Base-by-base conservation (phyloP, 2,329 filamentous ascomycete genomes). In the Mycogone perniciosa region DNA sequence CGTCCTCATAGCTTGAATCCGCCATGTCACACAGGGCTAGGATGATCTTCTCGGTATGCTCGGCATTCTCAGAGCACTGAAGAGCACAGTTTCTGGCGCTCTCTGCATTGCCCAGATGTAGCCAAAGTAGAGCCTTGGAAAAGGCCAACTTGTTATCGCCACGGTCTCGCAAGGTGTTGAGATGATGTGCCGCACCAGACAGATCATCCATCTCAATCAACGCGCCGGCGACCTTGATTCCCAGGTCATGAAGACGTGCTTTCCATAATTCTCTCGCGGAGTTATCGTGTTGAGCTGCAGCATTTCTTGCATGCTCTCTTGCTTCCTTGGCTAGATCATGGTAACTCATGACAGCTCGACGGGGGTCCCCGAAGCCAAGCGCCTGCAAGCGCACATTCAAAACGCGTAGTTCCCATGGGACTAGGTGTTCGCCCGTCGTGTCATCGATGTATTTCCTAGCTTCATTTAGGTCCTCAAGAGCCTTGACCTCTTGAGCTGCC, bases 171-270 rank as follows among this genome's bases (percentile, higher is more conserved):
- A 95, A 66, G 4, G 76, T 81, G 20, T 74, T 73, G 2, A 99
- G 71, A 60, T 95, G 89, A 31, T 85, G 74, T 1, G 79, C 82
- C 0, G 92, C 93, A 4, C 88, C 89, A 2, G 87, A 82, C 0
- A 95, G 65, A 63, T 99, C 92, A 7, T 89, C 89, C 84, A 96
- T 95, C 66, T 93, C 88, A 5, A 92, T 76, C 30, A 93, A 70
- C 0, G 85, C 84, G 10, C 80, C 77, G 0, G 80, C 80, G 1
- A 86, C 80, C 50, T 77, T 71, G 41, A 86, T 74, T 0, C 90
- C 91, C 2, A 96, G 74, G 56, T 96, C 90, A 1, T 76, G 71
- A 1, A 97, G 74, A 29, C 92, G 72, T 1, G 70, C 69, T 57
- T 80, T 82, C 92, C 92, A 97, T 5, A 86, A 59, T 56, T 76